A percentile compares a stretch with the other conserved stretches of the same genome.
These are phyloP conservation scores for Arachnomyces sp. DNA, from an alignment of 2,329 filamentous ascomycete species.

Conservation along the genomic window DNA sequence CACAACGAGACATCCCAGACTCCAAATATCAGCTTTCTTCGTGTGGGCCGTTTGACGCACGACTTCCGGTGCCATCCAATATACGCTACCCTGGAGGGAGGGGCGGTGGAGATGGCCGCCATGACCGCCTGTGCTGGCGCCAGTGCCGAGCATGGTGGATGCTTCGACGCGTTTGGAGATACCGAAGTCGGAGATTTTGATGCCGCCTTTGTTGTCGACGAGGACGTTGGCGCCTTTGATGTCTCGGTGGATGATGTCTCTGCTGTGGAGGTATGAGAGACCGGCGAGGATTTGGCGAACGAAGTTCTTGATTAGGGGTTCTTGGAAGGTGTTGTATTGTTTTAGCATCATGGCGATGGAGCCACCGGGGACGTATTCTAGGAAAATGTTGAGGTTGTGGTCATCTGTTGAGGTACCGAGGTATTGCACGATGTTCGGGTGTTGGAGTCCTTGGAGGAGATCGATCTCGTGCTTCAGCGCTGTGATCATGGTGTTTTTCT, in stretches of 20 bases:
- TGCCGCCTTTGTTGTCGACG: slow-evolving; percentile 96
- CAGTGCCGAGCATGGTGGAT: slow-evolving; percentile 60
- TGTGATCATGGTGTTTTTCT: slow-evolving; percentile 97
- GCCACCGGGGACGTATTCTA: slow-evolving; percentile 95
- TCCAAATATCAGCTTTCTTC: slow-evolving; percentile 98
- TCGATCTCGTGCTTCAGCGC: slow-evolving; percentile 95
- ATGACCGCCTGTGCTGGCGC: slow-evolving; percentile 27
- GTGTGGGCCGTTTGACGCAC: slow-evolving; percentile 97
- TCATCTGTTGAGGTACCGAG: slow-evolving; percentile 88
- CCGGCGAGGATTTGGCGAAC: slow-evolving; percentile 91
- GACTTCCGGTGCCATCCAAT: slow-evolving; percentile 99
- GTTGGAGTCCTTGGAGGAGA: slow-evolving; percentile 84
- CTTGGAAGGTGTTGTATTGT: slow-evolving; percentile 89
- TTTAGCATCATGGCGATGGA: slow-evolving; percentile 98
- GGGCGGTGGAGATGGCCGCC: slow-evolving; percentile 44
- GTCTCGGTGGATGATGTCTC: slow-evolving; percentile 95
- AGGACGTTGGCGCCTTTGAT: slow-evolving; percentile 99
- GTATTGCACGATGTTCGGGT: slow-evolving; percentile 97
- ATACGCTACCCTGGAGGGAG: slow-evolving; percentile 92
- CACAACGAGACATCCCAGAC: slow-evolving; percentile 87
- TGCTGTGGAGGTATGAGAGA: slow-evolving; percentile 83
- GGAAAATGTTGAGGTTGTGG: slow-evolving; percentile 95
- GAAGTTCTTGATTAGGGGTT: slow-evolving; percentile 91
- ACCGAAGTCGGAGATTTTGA: slow-evolving; percentile 98
- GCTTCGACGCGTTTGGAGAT: slow-evolving; percentile 97